A percentile compares a stretch with the other conserved stretches of the same genome.
Evolutionary conservation across 495 filamentous ascomycete genomes (phyloP).

Genomic region (Lineolata rhizophorae): DNA sequence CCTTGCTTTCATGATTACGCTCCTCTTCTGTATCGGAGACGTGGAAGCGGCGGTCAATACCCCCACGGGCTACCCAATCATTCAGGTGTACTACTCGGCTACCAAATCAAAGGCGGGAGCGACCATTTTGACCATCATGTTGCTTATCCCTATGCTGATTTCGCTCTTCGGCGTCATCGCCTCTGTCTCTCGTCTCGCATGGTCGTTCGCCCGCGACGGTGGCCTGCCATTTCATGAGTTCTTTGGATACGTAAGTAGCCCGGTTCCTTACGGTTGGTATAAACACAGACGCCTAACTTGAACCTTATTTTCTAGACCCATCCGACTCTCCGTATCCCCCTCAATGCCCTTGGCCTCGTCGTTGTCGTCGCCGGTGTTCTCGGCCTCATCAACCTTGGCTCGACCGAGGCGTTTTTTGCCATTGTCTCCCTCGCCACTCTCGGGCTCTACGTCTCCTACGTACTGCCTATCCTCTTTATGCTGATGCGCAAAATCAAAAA

Average conservation of each 20-base stretch:
- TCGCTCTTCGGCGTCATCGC: conserved; percentile 27
- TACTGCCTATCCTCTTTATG: conserved; percentile 24
- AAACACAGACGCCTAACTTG: conserved; percentile 1
- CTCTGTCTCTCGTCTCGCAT: conserved; percentile 29
- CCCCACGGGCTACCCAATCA: conserved; percentile 29
- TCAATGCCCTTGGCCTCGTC: conserved; percentile 24
- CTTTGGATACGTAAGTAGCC: conserved; percentile 19
- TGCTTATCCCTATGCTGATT: conserved; percentile 24
- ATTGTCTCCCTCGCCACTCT: conserved; percentile 26
- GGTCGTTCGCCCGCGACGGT: conserved; percentile 38
- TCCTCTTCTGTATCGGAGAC: conserved; percentile 13
- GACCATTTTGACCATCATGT: conserved; percentile 23
- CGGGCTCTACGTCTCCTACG: conserved; percentile 28
- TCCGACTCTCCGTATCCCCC: conserved; percentile 23
- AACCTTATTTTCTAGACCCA: conserved; percentile 9
- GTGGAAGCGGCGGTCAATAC: conserved; percentile 7
- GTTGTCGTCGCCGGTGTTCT: conserved; percentile 19
- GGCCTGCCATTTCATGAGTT: conserved; percentile 32
- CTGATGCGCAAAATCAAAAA: conserved; percentile 12
- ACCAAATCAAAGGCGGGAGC: conserved; percentile 24
- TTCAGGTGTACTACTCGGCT: conserved; percentile 28
- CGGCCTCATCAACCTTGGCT: conserved; percentile 30
- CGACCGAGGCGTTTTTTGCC: conserved; percentile 25
- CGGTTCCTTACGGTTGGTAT: no score
- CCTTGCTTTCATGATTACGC: conserved; percentile 8